These are phyloP conservation scores for Thraustotheca clavata DNA, from an alignment of 352 stramenopile genomes.

Conservation along the genomic window DNA sequence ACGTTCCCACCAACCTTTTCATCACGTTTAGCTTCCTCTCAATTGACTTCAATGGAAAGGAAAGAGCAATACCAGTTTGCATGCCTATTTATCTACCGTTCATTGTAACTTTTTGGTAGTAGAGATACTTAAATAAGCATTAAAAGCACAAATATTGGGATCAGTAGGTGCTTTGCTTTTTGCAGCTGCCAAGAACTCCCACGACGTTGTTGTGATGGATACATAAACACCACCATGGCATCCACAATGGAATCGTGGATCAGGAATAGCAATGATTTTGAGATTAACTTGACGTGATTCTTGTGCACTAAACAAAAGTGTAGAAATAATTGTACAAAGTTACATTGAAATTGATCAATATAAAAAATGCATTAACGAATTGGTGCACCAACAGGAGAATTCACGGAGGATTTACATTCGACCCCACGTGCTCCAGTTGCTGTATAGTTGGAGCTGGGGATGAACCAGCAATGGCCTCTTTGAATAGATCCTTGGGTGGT, in stretches of 20 bases:
- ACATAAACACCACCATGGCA: background rate
- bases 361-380: background rate
- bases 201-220: background rate
- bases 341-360: background rate
- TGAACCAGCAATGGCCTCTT: conserved; percentile 38
- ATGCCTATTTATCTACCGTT: background rate
- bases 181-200: conserved; percentile 2
- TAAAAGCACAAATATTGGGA: background rate
- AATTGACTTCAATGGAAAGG: no score
- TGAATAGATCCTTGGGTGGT: conserved; percentile 29
- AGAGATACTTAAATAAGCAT: background rate
- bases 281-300: background rate
- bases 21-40: background rate
- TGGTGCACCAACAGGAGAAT: conserved; percentile 1
- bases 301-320: background rate
- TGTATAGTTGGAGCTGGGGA: conserved; percentile 24
- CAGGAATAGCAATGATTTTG: background rate
- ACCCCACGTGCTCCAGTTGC: background rate
- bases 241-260: no score
- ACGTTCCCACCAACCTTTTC: background rate
- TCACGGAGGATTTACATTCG: conserved; percentile 7
- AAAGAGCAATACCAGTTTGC: no score
- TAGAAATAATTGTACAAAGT: background rate
- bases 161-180: background rate
- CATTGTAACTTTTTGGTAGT: background rate